Evolutionary conservation across 2,329 filamentous ascomycete species (phyloP).

Genomic region (Alternaria viburni): DNA sequence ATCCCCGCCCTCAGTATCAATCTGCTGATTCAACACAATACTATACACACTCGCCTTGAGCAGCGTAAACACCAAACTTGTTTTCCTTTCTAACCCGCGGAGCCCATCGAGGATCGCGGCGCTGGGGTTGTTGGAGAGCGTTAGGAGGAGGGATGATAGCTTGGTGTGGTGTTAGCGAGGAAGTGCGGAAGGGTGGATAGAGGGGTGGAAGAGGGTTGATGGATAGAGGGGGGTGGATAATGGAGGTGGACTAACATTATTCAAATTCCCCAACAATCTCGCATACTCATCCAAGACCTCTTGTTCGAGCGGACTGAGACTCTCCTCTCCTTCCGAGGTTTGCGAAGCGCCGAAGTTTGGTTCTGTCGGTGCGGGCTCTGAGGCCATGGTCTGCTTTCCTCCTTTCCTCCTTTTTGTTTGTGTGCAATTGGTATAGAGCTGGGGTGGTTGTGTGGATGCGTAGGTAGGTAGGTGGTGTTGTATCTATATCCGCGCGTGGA

Average conservation of each 20-base stretch:
- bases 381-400: constrained; percentile 23
- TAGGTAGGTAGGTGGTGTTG: neutral
- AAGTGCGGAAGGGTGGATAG: neutral
- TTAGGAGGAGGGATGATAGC: constrained; percentile 66
- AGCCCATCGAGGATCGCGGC: constrained; percentile 86
- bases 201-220: neutral
- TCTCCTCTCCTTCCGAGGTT: constrained; percentile 29
- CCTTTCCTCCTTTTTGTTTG: neutral
- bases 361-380: constrained; percentile 8
- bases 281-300: constrained; percentile 96
- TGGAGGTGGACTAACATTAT: constrained; percentile 69
- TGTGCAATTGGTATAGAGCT: neutral
- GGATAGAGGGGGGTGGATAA: too few relatives aligned
- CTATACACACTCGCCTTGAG: constrained; percentile 98
- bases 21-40: constrained; percentile 96
- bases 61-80: constrained; percentile 90
- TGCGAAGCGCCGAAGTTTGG: constrained; percentile 25
- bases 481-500: neutral
- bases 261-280: constrained; percentile 85
- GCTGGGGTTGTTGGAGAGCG: constrained; percentile 66
- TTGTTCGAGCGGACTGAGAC: constrained; percentile 80
- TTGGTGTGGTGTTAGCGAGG: constrained; percentile 34
- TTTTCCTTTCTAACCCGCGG: constrained; percentile 89
- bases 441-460: neutral
- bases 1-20: constrained; percentile 24